These are phyloP conservation scores for Xylaria curta DNA, from an alignment of 495 filamentous ascomycete genomes.

Conservation along the genomic window DNA sequence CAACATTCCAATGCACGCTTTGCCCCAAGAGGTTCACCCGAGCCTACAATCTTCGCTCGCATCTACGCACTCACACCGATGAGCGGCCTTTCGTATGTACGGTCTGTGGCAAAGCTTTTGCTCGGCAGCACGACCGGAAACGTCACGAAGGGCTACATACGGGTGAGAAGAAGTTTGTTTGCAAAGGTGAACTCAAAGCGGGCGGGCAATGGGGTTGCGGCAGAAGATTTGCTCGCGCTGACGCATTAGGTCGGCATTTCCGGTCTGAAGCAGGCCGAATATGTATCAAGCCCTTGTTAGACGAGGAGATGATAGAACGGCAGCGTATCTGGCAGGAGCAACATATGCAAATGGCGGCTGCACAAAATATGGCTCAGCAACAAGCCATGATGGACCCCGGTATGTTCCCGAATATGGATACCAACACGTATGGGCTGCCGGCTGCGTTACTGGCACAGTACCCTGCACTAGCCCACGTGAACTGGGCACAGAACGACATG, in stretches of 20 bases:
- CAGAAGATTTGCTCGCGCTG: conserved; percentile 90
- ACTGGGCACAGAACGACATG: conserved; percentile 70
- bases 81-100: conserved; percentile 94
- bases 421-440: conserved; percentile 73
- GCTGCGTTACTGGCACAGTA: conserved; percentile 90
- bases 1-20: conserved; percentile 84
- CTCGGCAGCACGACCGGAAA: conserved; percentile 91
- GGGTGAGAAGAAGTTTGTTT: conserved; percentile 97
- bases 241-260: conserved; percentile 96
- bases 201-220: conserved; percentile 90
- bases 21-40: conserved; percentile 89
- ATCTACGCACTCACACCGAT: conserved; percentile 90
- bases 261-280: conserved; percentile 92
- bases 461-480: conserved; percentile 82
- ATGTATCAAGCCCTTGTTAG: conserved; percentile 93
- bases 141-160: conserved; percentile 89
- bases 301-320: conserved; percentile 84
- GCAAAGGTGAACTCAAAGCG: conserved; percentile 85
- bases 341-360: conserved; percentile 56
- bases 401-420: conserved; percentile 56
- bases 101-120: conserved; percentile 95
- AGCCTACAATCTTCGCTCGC: conserved; percentile 90
- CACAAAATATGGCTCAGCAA: conserved; percentile 55
- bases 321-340: conserved; percentile 71
- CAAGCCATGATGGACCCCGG: conserved; percentile 58